Evolutionary conservation across 116 monocot species (phyloP).

Genomic region (Posidonia oceanica): DNA sequence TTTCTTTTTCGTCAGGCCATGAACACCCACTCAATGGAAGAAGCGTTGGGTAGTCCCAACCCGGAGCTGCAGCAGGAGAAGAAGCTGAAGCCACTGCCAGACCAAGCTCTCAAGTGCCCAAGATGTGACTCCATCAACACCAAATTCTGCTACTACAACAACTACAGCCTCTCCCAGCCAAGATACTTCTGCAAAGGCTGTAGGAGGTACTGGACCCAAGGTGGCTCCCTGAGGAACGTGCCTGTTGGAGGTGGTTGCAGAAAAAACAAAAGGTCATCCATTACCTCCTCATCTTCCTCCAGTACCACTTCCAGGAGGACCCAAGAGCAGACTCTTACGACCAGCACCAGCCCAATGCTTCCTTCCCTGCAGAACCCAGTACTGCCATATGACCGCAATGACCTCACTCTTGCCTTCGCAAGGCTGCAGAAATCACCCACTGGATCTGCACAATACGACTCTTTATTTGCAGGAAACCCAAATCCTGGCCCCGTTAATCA

Average conservation of each 20-base stretch:
- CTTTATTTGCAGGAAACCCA: slow-evolving; percentile 4
- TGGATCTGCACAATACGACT: not conserved
- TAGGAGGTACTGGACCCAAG: slow-evolving; percentile 46
- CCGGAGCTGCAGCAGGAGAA: slow-evolving; percentile 18
- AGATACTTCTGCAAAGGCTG: slow-evolving; percentile 46
- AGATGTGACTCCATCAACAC: slow-evolving; percentile 69
- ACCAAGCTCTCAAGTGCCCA: slow-evolving; percentile 26
- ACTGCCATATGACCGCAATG: slow-evolving; percentile 17
- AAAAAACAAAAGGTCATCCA: slow-evolving; percentile 31
- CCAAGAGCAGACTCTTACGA: slow-evolving; percentile 10
- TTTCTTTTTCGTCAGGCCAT: slow-evolving; percentile 6
- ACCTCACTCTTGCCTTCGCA: slow-evolving; percentile 25
- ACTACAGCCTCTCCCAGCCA: slow-evolving; percentile 78
- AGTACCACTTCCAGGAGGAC: not conserved
- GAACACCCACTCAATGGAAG: slow-evolving; percentile 15
- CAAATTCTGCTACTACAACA: slow-evolving; percentile 96
- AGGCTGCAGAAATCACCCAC: slow-evolving; percentile 15
- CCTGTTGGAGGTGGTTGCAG: slow-evolving; percentile 50
- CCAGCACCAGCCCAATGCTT: slow-evolving; percentile 4
- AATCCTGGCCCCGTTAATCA: not conserved
- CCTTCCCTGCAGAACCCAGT: not conserved
- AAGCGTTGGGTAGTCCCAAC: not conserved
- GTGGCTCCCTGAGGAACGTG: slow-evolving; percentile 40
- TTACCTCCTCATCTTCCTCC: slow-evolving; percentile 13
- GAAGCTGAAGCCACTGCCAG: slow-evolving; percentile 17